Evolutionary conservation across 140 eudicot genomes (phyloP), one percentile per base, ranked within the genome.

Genomic region (Anethum foeniculum): DNA sequence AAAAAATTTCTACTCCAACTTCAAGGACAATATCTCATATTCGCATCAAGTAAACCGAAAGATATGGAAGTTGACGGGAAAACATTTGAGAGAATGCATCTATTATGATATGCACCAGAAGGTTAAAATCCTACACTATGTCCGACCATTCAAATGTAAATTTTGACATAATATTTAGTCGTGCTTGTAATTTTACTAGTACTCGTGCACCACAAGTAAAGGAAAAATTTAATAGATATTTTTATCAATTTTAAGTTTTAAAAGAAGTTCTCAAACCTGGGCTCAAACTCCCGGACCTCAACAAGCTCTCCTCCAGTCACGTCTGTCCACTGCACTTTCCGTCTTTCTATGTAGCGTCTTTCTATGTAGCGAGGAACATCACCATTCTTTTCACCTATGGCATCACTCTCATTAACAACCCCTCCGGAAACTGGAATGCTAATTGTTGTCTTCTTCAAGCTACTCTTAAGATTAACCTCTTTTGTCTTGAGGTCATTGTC

Each of bases 261-360:
- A 21, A 56, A 72, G 71, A 75, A 82, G 75, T 15, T 65, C 76
- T 32, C 80, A 78, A 85, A 94, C 98, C 98, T 94, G 85, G 91
- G 86, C 86, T 94, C 98, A 67, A 92, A 94, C 88, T 92, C 98
- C 82, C 94, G 88, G 80, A 94, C 82, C 83, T 89, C 91, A 43
- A 84, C 86, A 82, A 94, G 98, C 82, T 94, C 98, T 32, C 96
- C 97, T 28, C 98, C 98, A 36, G 78, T 80, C 71, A 91, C 86
- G 88, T 92, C 97, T 34, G 92, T 89, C 98, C 98, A 94, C 80
- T 92, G 91, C 82, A 94, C 96, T 39, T 88, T 94, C 80, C 97
- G 87, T 71, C 86, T 89, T 54, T 85, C 94, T 30, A 38, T 54
- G 54, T 54, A 46, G 72, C 79, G 77, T 71, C 86, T 89, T 54